Evolutionary conservation across 306 rosid genomes (phyloP).

Genomic region (Cucurbita maxima): DNA sequence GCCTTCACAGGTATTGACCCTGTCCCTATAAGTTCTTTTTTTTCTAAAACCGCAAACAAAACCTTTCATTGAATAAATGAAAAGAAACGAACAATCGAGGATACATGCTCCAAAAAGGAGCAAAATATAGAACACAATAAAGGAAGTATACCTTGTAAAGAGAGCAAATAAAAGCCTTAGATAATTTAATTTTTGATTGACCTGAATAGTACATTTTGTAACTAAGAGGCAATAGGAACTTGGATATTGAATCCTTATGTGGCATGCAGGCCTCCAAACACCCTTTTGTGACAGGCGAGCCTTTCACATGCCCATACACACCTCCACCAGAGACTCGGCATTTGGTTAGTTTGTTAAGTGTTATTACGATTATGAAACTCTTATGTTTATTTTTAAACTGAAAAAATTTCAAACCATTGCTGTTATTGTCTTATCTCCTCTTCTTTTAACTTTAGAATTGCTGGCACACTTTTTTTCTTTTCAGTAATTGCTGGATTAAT

Average conservation of each 20-base stretch:
- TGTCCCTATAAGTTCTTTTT: background rate
- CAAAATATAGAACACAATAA: too few relatives aligned
- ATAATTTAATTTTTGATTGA: constrained; percentile 6
- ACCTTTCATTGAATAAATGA: too few relatives aligned
- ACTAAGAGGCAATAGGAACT: constrained; percentile 13
- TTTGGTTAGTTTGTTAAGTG: constrained; percentile 42
- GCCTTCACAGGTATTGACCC: constrained; percentile 66
- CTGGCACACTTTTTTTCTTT: background rate
- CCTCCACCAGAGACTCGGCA: constrained; percentile 88
- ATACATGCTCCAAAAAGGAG: too few relatives aligned
- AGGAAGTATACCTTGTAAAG: too few relatives aligned
- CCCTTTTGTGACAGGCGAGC: constrained; percentile 97
- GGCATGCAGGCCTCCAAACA: constrained; percentile 84
- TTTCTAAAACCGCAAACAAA: too few relatives aligned
- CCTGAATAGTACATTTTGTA: constrained; percentile 8
- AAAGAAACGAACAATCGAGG: too few relatives aligned
- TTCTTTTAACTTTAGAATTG: background rate
- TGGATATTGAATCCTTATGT: constrained; percentile 21
- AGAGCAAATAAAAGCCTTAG: too few relatives aligned
- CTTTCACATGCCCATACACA: constrained; percentile 69
- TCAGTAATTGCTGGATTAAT: background rate
- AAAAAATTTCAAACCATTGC: background rate
- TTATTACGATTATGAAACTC: constrained; percentile 5
- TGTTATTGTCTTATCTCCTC: background rate
- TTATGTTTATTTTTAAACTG: background rate